phyloP scores from a whole-genome alignment of 2,329 filamentous ascomycete species.

The Fusarium guadeloupense region DNA sequence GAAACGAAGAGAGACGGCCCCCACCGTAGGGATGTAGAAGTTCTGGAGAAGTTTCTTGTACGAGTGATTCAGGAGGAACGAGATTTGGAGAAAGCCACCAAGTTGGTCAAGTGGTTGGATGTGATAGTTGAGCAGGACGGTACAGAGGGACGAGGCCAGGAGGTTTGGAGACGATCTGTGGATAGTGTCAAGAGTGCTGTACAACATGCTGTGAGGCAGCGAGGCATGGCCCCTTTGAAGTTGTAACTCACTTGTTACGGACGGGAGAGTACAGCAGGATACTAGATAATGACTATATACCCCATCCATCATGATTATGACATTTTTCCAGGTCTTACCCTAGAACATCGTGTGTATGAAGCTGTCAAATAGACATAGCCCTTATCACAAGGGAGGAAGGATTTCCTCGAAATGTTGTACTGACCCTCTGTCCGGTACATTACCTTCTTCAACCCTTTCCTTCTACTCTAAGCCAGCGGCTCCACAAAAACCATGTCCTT shows the following conservation, averaged over 20 bases:
- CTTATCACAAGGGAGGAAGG: no score
- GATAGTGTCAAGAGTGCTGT: constrained; percentile 58
- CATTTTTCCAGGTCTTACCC: no score
- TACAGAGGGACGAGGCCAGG: constrained; percentile 49
- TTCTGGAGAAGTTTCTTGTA: constrained; percentile 76
- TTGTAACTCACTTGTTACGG: constrained; percentile 47
- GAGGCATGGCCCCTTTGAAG: constrained; percentile 66
- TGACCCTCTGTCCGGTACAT: constrained; percentile 25
- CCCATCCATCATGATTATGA: not conserved
- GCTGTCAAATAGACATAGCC: not conserved
- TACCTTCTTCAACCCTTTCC: no score
- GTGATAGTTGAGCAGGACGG: constrained; percentile 63
- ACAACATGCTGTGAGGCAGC: constrained; percentile 62
- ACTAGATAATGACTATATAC: constrained; percentile 23
- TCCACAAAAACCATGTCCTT: constrained; percentile 62
- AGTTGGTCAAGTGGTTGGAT: constrained; percentile 74
- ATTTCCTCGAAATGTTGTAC: no score
- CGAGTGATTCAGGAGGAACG: constrained; percentile 79
- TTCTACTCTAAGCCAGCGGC: no score
- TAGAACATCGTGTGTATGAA: not conserved
- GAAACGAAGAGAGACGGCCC: constrained; percentile 79
- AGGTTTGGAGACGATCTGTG: constrained; percentile 59
- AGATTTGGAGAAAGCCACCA: constrained; percentile 78
- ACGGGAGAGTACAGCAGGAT: not conserved
- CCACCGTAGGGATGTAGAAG: constrained; percentile 78